Percentiles rank a stretch among this genome's conserved stretches.
Conservation (phyloP, 2,329 filamentous ascomycete species). For the Nemania diffusa region DNA sequence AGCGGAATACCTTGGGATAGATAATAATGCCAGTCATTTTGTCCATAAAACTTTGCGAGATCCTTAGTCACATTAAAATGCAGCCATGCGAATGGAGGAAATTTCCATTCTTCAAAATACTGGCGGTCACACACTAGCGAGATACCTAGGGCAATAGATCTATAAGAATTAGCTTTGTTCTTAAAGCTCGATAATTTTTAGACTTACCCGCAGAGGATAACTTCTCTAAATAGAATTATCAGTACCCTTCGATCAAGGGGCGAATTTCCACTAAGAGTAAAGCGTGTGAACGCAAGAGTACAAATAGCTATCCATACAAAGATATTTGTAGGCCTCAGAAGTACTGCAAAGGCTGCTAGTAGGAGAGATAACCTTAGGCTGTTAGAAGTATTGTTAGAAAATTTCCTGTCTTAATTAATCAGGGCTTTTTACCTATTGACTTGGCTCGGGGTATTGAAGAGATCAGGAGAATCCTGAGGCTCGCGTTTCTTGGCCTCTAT, state of each 20-base stretch:
- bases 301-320: constrained; percentile 83
- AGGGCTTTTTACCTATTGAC: constrained; percentile 48
- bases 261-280: constrained; percentile 55
- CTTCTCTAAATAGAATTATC: constrained; percentile 69
- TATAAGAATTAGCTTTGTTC: constrained; percentile 33
- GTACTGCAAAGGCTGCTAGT: constrained; percentile 82
- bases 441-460: constrained; percentile 46
- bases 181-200: background rate
- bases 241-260: constrained; percentile 58
- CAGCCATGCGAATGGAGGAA: constrained; percentile 87
- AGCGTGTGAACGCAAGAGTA: constrained; percentile 60
- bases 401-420: background rate
- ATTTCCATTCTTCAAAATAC: constrained; percentile 87
- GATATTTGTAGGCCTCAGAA: constrained; percentile 88
- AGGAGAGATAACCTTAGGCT: constrained; percentile 73
- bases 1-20: constrained; percentile 88
- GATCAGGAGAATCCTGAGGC: constrained; percentile 48
- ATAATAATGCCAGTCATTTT: constrained; percentile 93
- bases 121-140: constrained; percentile 76
- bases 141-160: constrained; percentile 66
- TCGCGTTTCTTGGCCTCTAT: constrained; percentile 55
- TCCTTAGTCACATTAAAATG: constrained; percentile 91
- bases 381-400: constrained; percentile 12
- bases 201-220: constrained; percentile 67
- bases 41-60: constrained; percentile 91